Evolutionary conservation across 371 early-diverging fungal species (phyloP), one percentile per base, ranked within the genome.

Genomic region (Sporodiniella umbellata): DNA sequence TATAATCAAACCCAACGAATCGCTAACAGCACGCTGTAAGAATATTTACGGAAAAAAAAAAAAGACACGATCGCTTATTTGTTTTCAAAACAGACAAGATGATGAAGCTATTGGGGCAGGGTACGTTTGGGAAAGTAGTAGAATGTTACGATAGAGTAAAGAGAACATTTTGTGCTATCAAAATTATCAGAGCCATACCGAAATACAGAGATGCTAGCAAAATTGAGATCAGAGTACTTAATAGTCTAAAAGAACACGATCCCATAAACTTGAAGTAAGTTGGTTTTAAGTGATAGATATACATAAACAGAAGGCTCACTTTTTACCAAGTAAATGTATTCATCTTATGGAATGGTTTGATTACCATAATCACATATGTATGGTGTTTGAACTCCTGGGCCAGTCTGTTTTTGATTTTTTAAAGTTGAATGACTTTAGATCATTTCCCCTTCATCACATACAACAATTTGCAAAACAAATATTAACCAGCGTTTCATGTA

Each of bases 71-170:
- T 39, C 26, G 2, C 21, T 42, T 15, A 42, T 18, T 10, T 7
- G 18, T 10, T 19, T 6, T 43, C 14, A 15, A 19, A 35, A 24
- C 60, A 90, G 90, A 90, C 70, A 80, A 84, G 66, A 92, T 96
- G 54, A 71, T 89, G 57, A 67, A 81, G 11, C 63, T 91, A 33
- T 69, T 98, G 6, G 98, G 98, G 2, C 96, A 96, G 72, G 98
- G 98, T 12, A 98, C 98, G 0, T 98, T 95, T 80, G 98, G 98
- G 48, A 93, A 92, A 63, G 98, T 98, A 11, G 89, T 93, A 21
- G 87, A 93, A 61, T 93, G 93, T 53, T 84, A 68, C 45, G 97
- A 96, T 61, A 65, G 78, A 17, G 67, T 70, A 4, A 72, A 70
- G 22, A 66, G 83, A 11, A 66, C 68, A 14, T 73, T 76, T 49